These are phyloP conservation scores for Talaromyces sp. DNA, from an alignment of 2,329 filamentous ascomycete species.

Conservation along the genomic window DNA sequence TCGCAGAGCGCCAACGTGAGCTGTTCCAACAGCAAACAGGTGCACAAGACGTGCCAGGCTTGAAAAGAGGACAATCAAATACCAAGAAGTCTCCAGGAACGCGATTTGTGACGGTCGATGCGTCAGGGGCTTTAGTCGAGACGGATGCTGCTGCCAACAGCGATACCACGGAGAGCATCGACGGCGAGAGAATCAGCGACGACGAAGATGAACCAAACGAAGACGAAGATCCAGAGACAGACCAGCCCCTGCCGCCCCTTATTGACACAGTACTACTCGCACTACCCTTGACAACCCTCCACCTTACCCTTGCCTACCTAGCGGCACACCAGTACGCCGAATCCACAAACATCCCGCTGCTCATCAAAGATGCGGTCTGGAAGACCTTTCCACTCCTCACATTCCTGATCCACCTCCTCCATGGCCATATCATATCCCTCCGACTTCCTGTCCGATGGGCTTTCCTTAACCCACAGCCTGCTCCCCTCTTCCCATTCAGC, in stretches of 20 bases:
- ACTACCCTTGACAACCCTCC: conserved; percentile 45
- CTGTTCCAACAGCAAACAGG: conserved; percentile 22
- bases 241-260: conserved; percentile 38
- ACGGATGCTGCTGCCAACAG: conserved; percentile 19
- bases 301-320: conserved; percentile 50
- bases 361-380: conserved; percentile 40
- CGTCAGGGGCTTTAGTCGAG: conserved; percentile 24
- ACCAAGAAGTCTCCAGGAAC: conserved; percentile 21
- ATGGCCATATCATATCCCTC: conserved; percentile 47
- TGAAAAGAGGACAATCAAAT: neutral
- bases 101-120: conserved; percentile 41
- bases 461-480: conserved; percentile 11
- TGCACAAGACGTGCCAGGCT: neutral
- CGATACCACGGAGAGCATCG: conserved; percentile 10
- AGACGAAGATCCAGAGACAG: conserved; percentile 17
- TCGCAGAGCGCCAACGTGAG: conserved; percentile 46
- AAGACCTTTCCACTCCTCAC: conserved; percentile 47
- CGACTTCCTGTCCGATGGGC: conserved; percentile 9
- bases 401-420: conserved; percentile 48
- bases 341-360: conserved; percentile 33
- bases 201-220: neutral
- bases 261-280: conserved; percentile 49
- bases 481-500: conserved; percentile 31
- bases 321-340: conserved; percentile 52
- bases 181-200: conserved; percentile 3